Evolutionary conservation across 345 rosid species (phyloP), one percentile per base, ranked within the genome.

Genomic region (Eucalyptus marginata): DNA sequence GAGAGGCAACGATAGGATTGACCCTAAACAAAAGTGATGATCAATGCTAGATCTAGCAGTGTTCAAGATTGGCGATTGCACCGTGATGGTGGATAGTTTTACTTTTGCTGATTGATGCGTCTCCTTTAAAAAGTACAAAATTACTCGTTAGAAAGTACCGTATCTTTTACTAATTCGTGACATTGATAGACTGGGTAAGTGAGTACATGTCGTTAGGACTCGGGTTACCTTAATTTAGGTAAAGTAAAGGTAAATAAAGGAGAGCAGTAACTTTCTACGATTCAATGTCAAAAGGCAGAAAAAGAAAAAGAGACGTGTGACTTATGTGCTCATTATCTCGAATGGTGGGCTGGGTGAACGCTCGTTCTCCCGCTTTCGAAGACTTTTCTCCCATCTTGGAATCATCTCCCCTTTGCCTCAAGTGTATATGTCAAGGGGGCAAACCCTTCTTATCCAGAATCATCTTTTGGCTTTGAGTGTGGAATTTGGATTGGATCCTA

Each of bases 101-200:
- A 40, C 2, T 40, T 40, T 76, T 10, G 15, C 2, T 0, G 2
- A 6, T 36, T 10, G 27, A 18, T 4, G 14, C 3, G 0, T 10
- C 8, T 36, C 7, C 14, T 76, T 71, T 10, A 36, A 71, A 68
- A 31, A 2, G 24, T 18, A 5, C 2, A 10, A 31, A 71, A 71
- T 71, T 20, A 76, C 8, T 12, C 3, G 0, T 76, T 76, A 20
- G 83, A 76, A 76, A 76, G 83, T 5, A 2, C 2, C 27, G 0
- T 40, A 11, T 76, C 47, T 76, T 40, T 76, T 3, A 40, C 15
- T 40, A 20, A 40, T 36, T 5, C 27, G 1, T 71, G 46, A 5
- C 1, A 4, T 36, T 36, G 25, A 43, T 18, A 9, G 33, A 9
- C 1, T 17, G 12, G 3, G 46, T 71, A 71, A 13, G 22, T 36